Conservation (phyloP, 805 yeast species). For the Nakazawaea wyomingensis region DNA sequence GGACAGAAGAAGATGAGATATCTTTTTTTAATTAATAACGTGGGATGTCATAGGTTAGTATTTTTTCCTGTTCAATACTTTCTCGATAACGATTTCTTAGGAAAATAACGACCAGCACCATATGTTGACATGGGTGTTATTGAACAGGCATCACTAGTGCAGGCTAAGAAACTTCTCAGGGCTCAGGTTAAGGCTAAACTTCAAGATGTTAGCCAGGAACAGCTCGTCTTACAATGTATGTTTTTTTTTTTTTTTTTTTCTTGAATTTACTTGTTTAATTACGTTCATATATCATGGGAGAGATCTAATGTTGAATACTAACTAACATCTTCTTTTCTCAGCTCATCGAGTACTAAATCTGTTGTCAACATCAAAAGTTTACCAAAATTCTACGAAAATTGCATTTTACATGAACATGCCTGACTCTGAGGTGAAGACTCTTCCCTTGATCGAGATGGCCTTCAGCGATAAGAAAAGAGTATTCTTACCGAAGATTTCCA, state of each 20-base stretch:
- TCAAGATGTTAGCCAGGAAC: not conserved
- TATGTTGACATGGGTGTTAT: not conserved
- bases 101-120: not conserved
- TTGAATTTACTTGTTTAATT: too few relatives aligned
- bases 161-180: constrained; percentile 12
- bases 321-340: too few relatives aligned
- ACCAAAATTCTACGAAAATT: constrained; percentile 39
- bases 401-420: constrained; percentile 81
- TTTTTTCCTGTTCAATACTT: too few relatives aligned
- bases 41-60: too few relatives aligned
- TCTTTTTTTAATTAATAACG: too few relatives aligned
- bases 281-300: not conserved
- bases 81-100: not conserved
- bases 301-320: too few relatives aligned
- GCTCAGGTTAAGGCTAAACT: constrained; percentile 7
- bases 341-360: constrained; percentile 17
- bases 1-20: too few relatives aligned
- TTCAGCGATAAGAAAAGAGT: constrained; percentile 46
- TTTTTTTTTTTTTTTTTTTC: too few relatives aligned
- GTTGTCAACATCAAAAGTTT: constrained; percentile 28
- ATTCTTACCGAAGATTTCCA: constrained; percentile 47
- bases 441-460: constrained; percentile 43
- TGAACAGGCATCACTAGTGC: not conserved
- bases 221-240: constrained; percentile 11
- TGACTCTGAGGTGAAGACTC: constrained; percentile 60